Evolutionary conservation across 2,329 filamentous ascomycete species (phyloP).

Genomic region (Scedosporium minutisporum): DNA sequence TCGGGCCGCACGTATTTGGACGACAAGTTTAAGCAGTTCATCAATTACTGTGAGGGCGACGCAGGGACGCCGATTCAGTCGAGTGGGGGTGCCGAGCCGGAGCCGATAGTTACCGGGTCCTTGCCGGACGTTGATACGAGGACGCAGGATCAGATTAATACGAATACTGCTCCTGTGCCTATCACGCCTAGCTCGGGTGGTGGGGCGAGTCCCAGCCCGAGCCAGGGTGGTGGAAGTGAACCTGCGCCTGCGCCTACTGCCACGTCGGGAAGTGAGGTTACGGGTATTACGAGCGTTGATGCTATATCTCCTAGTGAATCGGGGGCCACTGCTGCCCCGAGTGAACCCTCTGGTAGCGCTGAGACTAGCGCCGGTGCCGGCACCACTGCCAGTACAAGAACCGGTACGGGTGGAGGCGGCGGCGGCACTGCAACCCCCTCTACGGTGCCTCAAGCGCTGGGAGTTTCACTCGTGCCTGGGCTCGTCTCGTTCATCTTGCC

Average conservation of each 20-base stretch:
- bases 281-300: too few relatives aligned
- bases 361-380: background rate
- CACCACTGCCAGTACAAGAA: background rate
- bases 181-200: background rate
- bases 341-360: too few relatives aligned
- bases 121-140: background rate
- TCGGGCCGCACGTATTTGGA: constrained; percentile 24
- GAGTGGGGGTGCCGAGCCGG: background rate
- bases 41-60: constrained; percentile 32
- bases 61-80: constrained; percentile 7
- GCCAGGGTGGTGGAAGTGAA: too few relatives aligned
- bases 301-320: too few relatives aligned
- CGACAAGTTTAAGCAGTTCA: constrained; percentile 31
- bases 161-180: background rate
- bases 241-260: too few relatives aligned
- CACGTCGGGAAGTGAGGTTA: too few relatives aligned
- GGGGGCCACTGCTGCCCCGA: too few relatives aligned
- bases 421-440: background rate
- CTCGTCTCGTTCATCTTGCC: background rate
- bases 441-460: background rate
- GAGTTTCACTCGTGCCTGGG: background rate
- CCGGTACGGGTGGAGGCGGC: background rate
- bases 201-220: too few relatives aligned
- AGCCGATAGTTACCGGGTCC: background rate
- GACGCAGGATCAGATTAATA: background rate